Base-by-base conservation (phyloP, 2,329 filamentous ascomycete species). In the Fusarium abutilonis region DNA sequence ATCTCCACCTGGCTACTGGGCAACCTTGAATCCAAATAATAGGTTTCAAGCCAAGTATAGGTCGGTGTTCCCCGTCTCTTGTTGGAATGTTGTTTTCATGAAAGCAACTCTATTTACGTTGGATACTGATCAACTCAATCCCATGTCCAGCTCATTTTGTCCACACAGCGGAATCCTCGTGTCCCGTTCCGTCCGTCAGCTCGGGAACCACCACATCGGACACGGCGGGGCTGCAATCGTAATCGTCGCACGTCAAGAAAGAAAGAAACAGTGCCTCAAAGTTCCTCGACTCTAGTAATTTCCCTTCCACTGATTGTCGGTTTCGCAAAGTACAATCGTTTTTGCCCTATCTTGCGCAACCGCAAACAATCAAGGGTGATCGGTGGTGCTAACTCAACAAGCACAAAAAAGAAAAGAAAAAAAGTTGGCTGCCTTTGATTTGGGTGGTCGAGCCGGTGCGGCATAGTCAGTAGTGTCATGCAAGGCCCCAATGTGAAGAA, bases 401-500 rank as follows among this genome's bases (percentile, higher is more conserved):
- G 28, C 17, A 28, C 23, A 17, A 26, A 15, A 39, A 34, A 60
- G 51, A 56, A 61, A 68, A 53, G n/a, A 68, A 67, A 56, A 47
- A 41, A 34, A 13, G 21, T 52, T 39, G 40, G 39, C 42, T 50
- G 39, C 21, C 49, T 47, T 52, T 45, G 35, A 41, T 29, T 29
- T 29, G 28, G 23, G 23, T 28, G 41, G 42, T 52, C 45, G 56
- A 48, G 56, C 41, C 41, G 34, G 40, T 51, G 54, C 59, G 56
- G 56, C 29, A 66, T 57, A 52, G 61, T 48, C 44, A 54, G 67
- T 69, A 65, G 67, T 64, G 63, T 46, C 55, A 68, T 70, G 57
- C 63, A 67, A 63, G 55, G 52, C 47, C 52, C 39, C 42, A 51
- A 55, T 44, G 49, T 60, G 53, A 60, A 58, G 41, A 47, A 34